phyloP scores from a whole-genome alignment of 371 early-diverging fungal species.

The Nematocida sp. region DNA sequence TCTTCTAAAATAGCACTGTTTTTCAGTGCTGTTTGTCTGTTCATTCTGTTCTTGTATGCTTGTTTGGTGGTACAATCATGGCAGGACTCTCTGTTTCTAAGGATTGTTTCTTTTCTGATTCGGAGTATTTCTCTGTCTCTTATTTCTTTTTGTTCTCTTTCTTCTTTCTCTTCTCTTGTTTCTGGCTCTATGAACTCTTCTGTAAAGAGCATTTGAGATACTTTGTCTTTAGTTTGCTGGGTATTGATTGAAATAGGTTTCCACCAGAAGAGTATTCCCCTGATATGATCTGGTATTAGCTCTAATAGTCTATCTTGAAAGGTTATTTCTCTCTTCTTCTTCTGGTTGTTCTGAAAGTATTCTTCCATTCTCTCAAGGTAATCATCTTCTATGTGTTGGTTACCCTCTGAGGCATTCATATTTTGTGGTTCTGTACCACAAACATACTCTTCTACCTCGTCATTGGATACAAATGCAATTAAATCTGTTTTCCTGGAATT shows the following conservation, averaged over 20 bases:
- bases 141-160: background rate
- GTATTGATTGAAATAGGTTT: constrained; percentile 1
- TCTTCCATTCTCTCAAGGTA: constrained; percentile 13
- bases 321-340: background rate
- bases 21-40: too few species aligned
- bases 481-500: background rate
- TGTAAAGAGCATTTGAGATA: background rate
- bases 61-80: too few species aligned
- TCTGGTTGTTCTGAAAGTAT: constrained; percentile 2
- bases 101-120: background rate
- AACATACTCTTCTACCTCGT: constrained; percentile 10
- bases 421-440: background rate
- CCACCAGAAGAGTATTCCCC: constrained; percentile 33
- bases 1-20: too few species aligned
- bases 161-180: background rate
- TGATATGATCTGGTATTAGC: background rate
- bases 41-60: too few species aligned
- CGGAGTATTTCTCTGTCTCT: background rate
- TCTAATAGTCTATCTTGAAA: background rate
- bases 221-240: too few species aligned
- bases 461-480: constrained; percentile 7
- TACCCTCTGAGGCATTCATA: background rate
- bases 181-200: background rate
- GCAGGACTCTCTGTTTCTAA: background rate
- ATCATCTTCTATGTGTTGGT: background rate